Base-by-base conservation (phyloP, 2,329 filamentous ascomycete genomes). In the Aspergillus intermedius region DNA sequence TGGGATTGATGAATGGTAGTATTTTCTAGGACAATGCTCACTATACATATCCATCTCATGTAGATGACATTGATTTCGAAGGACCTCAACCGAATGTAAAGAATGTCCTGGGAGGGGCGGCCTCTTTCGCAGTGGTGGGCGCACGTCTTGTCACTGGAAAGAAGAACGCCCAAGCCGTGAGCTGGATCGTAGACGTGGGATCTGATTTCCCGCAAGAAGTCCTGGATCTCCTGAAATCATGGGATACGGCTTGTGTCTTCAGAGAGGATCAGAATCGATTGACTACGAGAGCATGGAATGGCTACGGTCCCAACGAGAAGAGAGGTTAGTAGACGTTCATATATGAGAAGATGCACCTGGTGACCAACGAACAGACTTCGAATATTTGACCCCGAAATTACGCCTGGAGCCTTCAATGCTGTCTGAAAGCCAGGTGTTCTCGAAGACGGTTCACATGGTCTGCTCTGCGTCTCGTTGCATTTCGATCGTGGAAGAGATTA, bases 261-360 rank as follows among this genome's bases (percentile, higher is more conserved):
- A 81, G 90, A 46, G 72, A 81, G 44, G 83, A 87, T 47, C 74
- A 76, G 1, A 67, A 77, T 5, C 82, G 88, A 21, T 75, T 88
- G 44, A 97, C 91, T 2, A 98, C 93, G 0, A 82, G 89, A 42
- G 91, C 87, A 42, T 95, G 89, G 88, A 97, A 97, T 66, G 87
- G 87, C 44, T 97, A 97, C 64, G 82, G 84, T 34, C 78, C 80
- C 28, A 77, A 81, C 46, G 81, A 82, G 50, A 80, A 87, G 65
- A 79, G 83, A 71, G 74, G 78, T 71, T 45, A 50, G 54, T 54
- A 34, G 35, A 25, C 10, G 37, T 34, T 9, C 44, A 43, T 43
- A 9, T n/a, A 28, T 8, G 9, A 25, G 28, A 10, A 12, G 34
- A 45, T 15, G 21, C 6, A 43, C 9, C 17, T 52, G 40, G 54